Base-by-base conservation (phyloP, 2,329 filamentous ascomycete species). In the Coniosporium tulheliwenetii region DNA sequence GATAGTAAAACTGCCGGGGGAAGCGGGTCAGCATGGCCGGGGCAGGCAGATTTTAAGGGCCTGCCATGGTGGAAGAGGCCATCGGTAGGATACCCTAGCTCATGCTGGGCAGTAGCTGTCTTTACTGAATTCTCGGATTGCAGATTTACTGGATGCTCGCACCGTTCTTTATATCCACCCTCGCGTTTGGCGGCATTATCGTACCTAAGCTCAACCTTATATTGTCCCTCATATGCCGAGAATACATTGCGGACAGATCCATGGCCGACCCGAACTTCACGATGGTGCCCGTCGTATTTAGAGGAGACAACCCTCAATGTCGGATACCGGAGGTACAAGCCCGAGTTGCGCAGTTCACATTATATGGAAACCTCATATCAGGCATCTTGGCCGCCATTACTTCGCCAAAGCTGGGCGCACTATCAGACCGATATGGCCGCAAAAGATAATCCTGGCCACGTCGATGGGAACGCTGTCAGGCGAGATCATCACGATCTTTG, bases 151-250 rank as follows among this genome's bases (percentile, higher is more conserved):
- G 86, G 84, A 69, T 96, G 4, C 59, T 96, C 7, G 75, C 73
- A 0, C 83, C 86, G 1, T 91, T 87, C 59, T 69, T 82, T 42
- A 61, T 94, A 36, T 89, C 85, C 55, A 85, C 85, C 0, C 66
- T 93, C 41, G 86, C 87, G 0, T 89, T 91, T 58, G 91, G 89
- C 30, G 85, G 85, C 42, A 74, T 84, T 5, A 67, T 91, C 7
- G 84, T 95, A 8, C 87, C 89, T 8, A 91, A 82, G 57, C 69
- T 94, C 46, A 93, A 94, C 53, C 64, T 95, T 61, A 85, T 93
- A 46, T 70, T 93, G 45, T 73, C 79, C 43, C 69, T 98, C 26
- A 75, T 96, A 40, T 98, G 91, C 59, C 75, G 77, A 46, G 72
- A 82, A 45, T 93, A 94, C 59, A 81, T 91, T 48, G 71, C 78